These are phyloP conservation scores for Fraxinus excelsior DNA, from an alignment of 257 asterid species.

Conservation along the genomic window DNA sequence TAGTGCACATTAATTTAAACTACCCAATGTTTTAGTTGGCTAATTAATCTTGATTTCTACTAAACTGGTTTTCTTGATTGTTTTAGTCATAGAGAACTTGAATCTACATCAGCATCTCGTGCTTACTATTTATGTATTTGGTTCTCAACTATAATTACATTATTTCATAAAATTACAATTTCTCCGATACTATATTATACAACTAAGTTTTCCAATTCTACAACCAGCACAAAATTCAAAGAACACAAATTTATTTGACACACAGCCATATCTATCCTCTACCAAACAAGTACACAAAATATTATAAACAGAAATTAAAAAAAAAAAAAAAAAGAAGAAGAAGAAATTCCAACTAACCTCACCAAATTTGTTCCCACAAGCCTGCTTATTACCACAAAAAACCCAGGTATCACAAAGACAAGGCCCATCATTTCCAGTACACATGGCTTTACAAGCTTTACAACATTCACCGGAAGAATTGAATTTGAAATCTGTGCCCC, in stretches of 20 bases:
- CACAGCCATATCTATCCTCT: background rate
- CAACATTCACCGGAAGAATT: conserved; percentile 77
- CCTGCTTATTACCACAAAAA: conserved; percentile 73
- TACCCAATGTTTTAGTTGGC: too few relatives aligned
- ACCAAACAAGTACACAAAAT: background rate
- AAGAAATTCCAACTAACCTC: conserved; percentile 54
- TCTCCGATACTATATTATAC: too few relatives aligned
- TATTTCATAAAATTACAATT: background rate
- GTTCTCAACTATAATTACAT: background rate
- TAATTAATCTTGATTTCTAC: too few relatives aligned
- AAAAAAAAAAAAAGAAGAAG: too few relatives aligned
- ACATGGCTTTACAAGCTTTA: conserved; percentile 74
- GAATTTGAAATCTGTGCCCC: conserved; percentile 92
- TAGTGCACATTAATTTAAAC: too few relatives aligned
- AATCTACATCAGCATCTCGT: too few relatives aligned
- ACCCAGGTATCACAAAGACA: conserved; percentile 97
- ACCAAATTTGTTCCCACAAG: conserved; percentile 81
- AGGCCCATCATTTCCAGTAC: conserved; percentile 76
- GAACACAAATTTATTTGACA: background rate
- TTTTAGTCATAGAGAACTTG: too few relatives aligned
- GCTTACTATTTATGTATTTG: too few relatives aligned
- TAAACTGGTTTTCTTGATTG: too few relatives aligned
- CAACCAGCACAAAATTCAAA: background rate
- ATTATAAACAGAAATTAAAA: conserved; percentile 6
- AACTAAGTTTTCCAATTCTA: background rate